phyloP scores from a whole-genome alignment of 768 basidiomycete genomes.

The Phylloporus scabripes region DNA sequence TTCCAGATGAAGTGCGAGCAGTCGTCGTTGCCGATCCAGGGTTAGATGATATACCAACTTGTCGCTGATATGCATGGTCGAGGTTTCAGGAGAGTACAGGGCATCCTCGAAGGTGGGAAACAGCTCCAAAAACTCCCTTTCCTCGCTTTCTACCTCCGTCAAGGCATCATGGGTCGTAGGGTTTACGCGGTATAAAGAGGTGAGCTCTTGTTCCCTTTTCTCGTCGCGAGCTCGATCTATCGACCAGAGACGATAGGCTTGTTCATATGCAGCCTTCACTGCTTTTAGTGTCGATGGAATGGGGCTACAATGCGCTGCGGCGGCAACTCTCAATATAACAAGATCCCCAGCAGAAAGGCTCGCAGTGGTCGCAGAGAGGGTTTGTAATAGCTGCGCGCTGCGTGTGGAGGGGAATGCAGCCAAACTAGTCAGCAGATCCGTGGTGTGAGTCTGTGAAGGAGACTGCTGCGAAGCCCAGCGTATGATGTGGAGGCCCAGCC shows the following conservation, averaged over 20 bases:
- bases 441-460: constrained; percentile 15
- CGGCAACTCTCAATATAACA: constrained; percentile 42
- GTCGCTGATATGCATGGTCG: neutral
- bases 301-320: constrained; percentile 26
- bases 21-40: constrained; percentile 24
- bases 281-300: constrained; percentile 1
- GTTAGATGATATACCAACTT: constrained; percentile 27
- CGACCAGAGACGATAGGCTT: constrained; percentile 75
- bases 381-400: constrained; percentile 36
- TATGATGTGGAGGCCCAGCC: constrained; percentile 65
- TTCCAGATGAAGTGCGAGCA: constrained; percentile 46
- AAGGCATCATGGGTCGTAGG: constrained; percentile 47
- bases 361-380: constrained; percentile 10
- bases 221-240: constrained; percentile 69
- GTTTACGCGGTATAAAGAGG: constrained; percentile 71
- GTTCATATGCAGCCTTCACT: constrained; percentile 57
- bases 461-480: constrained; percentile 24
- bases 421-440: constrained; percentile 31
- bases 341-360: constrained; percentile 25
- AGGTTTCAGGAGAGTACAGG: constrained; percentile 28
- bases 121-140: constrained; percentile 72
- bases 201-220: constrained; percentile 55
- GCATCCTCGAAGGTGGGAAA: constrained; percentile 82
- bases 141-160: constrained; percentile 73
- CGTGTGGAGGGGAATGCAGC: constrained; percentile 51